These are phyloP conservation scores for Euclidium syriacum DNA, from an alignment of 345 rosid genomes.

Conservation along the genomic window DNA sequence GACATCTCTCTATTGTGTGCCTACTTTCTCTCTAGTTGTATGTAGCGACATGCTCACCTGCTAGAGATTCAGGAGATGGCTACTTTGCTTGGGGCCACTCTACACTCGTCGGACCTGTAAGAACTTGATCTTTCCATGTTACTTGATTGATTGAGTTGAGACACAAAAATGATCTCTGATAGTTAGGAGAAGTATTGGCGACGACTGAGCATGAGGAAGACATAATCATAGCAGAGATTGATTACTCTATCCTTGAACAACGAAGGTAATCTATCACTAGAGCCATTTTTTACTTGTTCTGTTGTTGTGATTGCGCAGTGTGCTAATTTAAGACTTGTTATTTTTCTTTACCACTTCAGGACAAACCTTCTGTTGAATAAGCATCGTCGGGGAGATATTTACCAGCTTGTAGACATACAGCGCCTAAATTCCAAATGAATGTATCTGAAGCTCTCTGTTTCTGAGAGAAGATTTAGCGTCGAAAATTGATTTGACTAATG, in stretches of 20 bases:
- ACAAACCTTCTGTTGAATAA: constrained; percentile 59
- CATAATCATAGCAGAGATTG: constrained; percentile 73
- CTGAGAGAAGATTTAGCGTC: no score
- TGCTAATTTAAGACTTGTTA: background rate
- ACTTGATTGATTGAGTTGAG: background rate
- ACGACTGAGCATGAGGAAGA: constrained; percentile 77
- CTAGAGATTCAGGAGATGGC: constrained; percentile 65
- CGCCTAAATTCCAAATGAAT: constrained; percentile 39
- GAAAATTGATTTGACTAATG: no score
- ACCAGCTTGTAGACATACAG: constrained; percentile 71
- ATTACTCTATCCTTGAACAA: constrained; percentile 66
- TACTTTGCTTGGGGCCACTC: constrained; percentile 99
- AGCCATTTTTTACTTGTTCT: background rate
- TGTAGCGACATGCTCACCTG: constrained; percentile 94
- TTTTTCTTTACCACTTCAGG: constrained; percentile 41
- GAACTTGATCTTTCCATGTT: background rate
- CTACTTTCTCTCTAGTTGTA: constrained; percentile 53
- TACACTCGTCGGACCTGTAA: constrained; percentile 58
- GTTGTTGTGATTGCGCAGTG: background rate
- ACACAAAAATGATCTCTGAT: constrained; percentile 16
- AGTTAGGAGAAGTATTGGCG: constrained; percentile 92
- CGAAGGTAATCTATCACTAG: constrained; percentile 55
- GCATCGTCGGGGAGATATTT: constrained; percentile 75
- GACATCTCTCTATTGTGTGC: background rate
- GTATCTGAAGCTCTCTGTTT: background rate